phyloP scores from a whole-genome alignment of 805 yeast species.

The Lipomyces orientalis region DNA sequence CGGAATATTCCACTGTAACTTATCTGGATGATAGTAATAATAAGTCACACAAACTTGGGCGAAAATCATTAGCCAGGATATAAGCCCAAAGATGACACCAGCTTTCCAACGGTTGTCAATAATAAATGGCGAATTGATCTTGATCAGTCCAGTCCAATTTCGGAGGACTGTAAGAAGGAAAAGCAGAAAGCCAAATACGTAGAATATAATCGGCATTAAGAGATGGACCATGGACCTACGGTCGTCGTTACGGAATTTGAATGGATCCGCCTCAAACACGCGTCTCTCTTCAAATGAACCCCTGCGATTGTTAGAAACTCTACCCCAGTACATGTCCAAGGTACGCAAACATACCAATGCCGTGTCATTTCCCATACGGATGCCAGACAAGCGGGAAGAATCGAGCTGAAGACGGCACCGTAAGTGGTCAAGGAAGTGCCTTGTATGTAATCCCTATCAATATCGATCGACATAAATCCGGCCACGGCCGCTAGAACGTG shows the following conservation, averaged over 20 bases:
- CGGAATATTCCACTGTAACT: constrained; percentile 36
- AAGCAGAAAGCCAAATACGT: constrained; percentile 37
- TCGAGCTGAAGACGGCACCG: constrained; percentile 39
- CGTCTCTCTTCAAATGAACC: constrained; percentile 43
- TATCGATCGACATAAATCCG: constrained; percentile 43
- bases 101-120: constrained; percentile 41
- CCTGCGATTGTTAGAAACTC: constrained; percentile 7
- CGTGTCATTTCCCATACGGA: constrained; percentile 42
- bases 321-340: neutral
- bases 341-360: constrained; percentile 37
- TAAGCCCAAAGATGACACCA: constrained; percentile 39
- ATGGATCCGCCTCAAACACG: constrained; percentile 40
- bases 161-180: constrained; percentile 42
- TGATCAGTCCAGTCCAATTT: constrained; percentile 38
- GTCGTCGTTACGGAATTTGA: constrained; percentile 35
- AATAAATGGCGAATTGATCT: constrained; percentile 16
- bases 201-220: constrained; percentile 40
- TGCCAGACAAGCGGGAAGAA: constrained; percentile 37
- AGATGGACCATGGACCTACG: constrained; percentile 38
- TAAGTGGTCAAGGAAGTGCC: constrained; percentile 39
- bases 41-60: constrained; percentile 36
- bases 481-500: constrained; percentile 40
- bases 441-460: constrained; percentile 42
- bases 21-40: constrained; percentile 36
- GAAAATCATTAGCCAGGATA: constrained; percentile 37